phyloP scores from a whole-genome alignment of 257 asterid genomes.

The Linaria vulgaris region DNA sequence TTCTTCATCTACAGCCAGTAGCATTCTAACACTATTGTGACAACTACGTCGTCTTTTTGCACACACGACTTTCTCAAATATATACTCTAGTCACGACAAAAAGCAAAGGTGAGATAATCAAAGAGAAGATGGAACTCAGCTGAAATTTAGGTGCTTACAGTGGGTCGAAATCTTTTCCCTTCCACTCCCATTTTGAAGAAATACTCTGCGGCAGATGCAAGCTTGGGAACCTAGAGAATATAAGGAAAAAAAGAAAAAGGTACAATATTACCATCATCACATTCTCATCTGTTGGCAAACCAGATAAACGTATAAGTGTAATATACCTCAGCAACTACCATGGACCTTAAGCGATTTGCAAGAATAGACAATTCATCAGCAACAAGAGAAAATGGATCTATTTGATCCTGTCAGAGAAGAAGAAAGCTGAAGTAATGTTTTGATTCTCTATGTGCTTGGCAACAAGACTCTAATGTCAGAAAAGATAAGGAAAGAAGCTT shows the following conservation, averaged over 20 bases:
- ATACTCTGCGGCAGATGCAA: slow-evolving; percentile 96
- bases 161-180: slow-evolving; percentile 97
- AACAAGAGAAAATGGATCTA: slow-evolving; percentile 95
- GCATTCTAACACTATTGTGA: slow-evolving; percentile 12
- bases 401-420: slow-evolving; percentile 57
- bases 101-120: neutral
- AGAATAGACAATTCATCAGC: slow-evolving; percentile 87
- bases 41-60: slow-evolving; percentile 14
- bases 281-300: slow-evolving; percentile 19
- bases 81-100: neutral
- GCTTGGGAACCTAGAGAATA: slow-evolving; percentile 93
- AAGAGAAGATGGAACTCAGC: neutral
- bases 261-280: slow-evolving; percentile 19
- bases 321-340: slow-evolving; percentile 98
- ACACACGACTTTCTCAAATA: slow-evolving; percentile 7
- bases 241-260: slow-evolving; percentile 22
- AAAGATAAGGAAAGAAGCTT: slow-evolving; percentile 6
- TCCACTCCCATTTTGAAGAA: slow-evolving; percentile 89
- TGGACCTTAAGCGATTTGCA: slow-evolving; percentile 82
- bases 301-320: slow-evolving; percentile 17
- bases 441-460: neutral
- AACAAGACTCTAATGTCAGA: neutral
- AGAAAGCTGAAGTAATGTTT: slow-evolving; percentile 11
- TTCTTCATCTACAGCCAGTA: slow-evolving; percentile 10
- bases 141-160: slow-evolving; percentile 53